Percentiles rank a stretch among this genome's conserved stretches.
Evolutionary conservation across 805 yeast species (phyloP).

Genomic region (Barnettozyma populi): DNA sequence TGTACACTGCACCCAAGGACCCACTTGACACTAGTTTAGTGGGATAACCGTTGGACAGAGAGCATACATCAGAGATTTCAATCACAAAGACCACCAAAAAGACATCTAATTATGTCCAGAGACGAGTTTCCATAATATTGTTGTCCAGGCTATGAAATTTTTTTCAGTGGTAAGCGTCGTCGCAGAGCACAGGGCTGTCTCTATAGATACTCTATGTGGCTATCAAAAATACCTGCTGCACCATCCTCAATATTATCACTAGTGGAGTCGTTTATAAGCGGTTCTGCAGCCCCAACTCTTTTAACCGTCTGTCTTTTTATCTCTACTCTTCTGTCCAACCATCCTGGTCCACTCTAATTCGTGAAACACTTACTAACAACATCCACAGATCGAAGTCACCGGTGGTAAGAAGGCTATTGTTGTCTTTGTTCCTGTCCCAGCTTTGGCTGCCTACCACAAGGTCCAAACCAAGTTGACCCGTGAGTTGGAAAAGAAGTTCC

Average conservation of each 20-base stretch:
- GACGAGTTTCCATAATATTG: not conserved
- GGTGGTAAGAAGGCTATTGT: conserved; percentile 99
- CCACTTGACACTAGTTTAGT: not conserved
- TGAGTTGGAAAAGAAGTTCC: conserved; percentile 99
- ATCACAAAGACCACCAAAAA: not conserved
- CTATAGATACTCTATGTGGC: too few relatives aligned
- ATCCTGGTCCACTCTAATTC: not conserved
- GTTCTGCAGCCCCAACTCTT: not conserved
- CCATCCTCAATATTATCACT: not conserved
- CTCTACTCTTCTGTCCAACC: conserved; percentile 1
- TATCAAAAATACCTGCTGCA: not conserved
- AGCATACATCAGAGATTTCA: not conserved
- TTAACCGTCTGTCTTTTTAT: not conserved
- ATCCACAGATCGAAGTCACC: conserved; percentile 71
- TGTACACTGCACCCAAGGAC: conserved; percentile 23
- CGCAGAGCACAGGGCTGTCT: not conserved
- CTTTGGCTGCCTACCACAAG: conserved; percentile 88
- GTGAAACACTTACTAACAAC: conserved; percentile 18
- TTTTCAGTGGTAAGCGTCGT: not conserved
- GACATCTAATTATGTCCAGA: not conserved
- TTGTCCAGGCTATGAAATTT: not conserved
- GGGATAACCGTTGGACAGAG: conserved; percentile 4
- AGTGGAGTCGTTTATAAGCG: not conserved
- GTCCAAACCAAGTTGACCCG: conserved; percentile 97
- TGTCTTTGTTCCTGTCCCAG: conserved; percentile 96